Evolutionary conservation across 371 early-diverging fungal species (phyloP).

Genomic region (Actinomortierella wolfii): DNA sequence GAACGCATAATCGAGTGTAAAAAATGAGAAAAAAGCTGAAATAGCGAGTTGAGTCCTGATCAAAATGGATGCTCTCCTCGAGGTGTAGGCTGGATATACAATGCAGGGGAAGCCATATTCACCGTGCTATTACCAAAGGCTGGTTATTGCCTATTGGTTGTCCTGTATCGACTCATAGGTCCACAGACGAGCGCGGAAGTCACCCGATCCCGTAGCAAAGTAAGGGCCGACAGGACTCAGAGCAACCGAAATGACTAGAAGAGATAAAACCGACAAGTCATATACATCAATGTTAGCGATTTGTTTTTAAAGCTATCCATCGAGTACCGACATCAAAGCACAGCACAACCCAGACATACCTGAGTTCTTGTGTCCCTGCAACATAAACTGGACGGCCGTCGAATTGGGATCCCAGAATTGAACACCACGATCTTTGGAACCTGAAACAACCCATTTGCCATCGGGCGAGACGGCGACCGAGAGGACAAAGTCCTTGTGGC

Average conservation of each 20-base stretch:
- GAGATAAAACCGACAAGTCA: constrained; percentile 6
- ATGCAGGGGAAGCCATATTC: constrained; percentile 4
- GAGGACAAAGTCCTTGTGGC: constrained; percentile 95
- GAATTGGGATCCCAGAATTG: constrained; percentile 94
- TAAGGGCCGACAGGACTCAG: constrained; percentile 79
- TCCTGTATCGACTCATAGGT: constrained; percentile 55
- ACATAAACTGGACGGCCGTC: constrained; percentile 85
- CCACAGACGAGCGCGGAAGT: constrained; percentile 94
- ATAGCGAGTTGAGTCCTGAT: too few relatives aligned
- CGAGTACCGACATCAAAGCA: not conserved
- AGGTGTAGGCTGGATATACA: not conserved
- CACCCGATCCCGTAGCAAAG: constrained; percentile 97
- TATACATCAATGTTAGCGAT: too few relatives aligned
- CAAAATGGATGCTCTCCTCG: too few relatives aligned
- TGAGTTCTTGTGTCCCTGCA: constrained; percentile 98
- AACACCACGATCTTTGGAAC: constrained; percentile 94
- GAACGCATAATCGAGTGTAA: too few relatives aligned
- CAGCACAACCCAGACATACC: constrained; percentile 49
- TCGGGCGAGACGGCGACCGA: constrained; percentile 93
- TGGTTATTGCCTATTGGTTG: too few relatives aligned
- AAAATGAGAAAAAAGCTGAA: too few relatives aligned
- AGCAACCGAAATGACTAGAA: constrained; percentile 90
- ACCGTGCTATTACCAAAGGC: not conserved
- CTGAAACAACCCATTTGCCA: constrained; percentile 93
- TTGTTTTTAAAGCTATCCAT: too few relatives aligned